Conservation (phyloP, 768 basidiomycete genomes). For the Auricularia auricula-judae region DNA sequence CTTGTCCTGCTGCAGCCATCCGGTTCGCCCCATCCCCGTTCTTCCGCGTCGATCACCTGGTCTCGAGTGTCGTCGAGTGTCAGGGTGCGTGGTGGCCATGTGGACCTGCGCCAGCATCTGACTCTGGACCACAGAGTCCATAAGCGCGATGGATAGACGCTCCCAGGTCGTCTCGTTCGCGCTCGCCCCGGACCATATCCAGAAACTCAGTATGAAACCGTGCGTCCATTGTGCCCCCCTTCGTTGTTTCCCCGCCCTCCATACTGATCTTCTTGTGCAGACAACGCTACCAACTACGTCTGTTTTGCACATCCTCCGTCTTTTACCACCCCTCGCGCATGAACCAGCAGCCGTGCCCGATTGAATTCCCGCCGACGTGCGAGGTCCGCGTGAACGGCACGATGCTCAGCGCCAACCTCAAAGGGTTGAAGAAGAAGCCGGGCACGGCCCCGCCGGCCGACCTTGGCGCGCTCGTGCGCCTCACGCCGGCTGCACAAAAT, state of each 20-base stretch:
- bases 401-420: constrained; percentile 62
- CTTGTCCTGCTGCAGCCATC: constrained; percentile 34
- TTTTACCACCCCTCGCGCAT: constrained; percentile 49
- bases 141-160: constrained; percentile 66
- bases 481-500: constrained; percentile 42
- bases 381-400: constrained; percentile 79
- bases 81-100: constrained; percentile 42
- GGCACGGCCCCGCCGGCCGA: constrained; percentile 90
- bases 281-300: constrained; percentile 64
- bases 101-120: constrained; percentile 2
- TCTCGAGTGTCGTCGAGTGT: constrained; percentile 61
- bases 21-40: constrained; percentile 78
- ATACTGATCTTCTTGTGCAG: constrained; percentile 22
- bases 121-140: constrained; percentile 44
- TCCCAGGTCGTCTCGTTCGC: constrained; percentile 50
- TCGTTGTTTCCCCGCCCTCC: no score
- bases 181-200: constrained; percentile 52
- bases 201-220: constrained; percentile 48
- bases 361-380: constrained; percentile 87
- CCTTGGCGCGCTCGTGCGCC: constrained; percentile 30
- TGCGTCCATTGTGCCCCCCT: constrained; percentile 19
- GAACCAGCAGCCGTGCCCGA: constrained; percentile 46
- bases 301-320: constrained; percentile 81
- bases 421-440: constrained; percentile 90
- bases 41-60: constrained; percentile 51